Conservation (phyloP, 495 filamentous ascomycete genomes). For the Talaromyces ruber region DNA sequence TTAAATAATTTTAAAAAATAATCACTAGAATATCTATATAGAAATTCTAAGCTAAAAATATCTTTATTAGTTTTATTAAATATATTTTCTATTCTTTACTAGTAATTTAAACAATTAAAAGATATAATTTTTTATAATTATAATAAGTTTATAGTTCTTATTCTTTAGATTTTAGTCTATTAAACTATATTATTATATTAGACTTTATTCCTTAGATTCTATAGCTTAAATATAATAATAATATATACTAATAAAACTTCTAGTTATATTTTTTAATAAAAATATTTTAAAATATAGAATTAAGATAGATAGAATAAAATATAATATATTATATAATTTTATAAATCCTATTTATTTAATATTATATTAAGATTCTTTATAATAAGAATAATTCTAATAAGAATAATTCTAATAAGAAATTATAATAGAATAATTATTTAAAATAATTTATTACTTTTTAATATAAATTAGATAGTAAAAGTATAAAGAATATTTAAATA, state of each 20-base stretch:
- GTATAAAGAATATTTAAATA: too few relatives aligned
- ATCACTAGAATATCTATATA: neutral
- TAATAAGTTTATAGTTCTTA: neutral
- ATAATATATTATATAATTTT: neutral
- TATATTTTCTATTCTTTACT: neutral
- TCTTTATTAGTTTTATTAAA: neutral
- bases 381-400: neutral
- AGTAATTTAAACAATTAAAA: neutral
- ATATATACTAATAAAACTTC: conserved; percentile 1
- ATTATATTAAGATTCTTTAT: neutral
- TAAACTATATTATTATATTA: neutral
- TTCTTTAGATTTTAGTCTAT: neutral
- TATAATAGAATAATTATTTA: neutral
- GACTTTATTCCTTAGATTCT: neutral
- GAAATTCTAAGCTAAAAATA: neutral
- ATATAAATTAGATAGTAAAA: too few relatives aligned
- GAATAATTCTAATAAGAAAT: neutral
- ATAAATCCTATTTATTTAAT: neutral
- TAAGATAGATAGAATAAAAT: neutral
- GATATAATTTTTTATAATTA: conserved; percentile 1
- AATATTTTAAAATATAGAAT: neutral
- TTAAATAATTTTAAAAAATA: neutral
- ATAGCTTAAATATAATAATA: neutral
- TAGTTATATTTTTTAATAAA: neutral
- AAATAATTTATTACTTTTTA: too few relatives aligned